Evolutionary conservation across 2,329 filamentous ascomycete genomes (phyloP).

Genomic region (Verticillium zaregamsianum): DNA sequence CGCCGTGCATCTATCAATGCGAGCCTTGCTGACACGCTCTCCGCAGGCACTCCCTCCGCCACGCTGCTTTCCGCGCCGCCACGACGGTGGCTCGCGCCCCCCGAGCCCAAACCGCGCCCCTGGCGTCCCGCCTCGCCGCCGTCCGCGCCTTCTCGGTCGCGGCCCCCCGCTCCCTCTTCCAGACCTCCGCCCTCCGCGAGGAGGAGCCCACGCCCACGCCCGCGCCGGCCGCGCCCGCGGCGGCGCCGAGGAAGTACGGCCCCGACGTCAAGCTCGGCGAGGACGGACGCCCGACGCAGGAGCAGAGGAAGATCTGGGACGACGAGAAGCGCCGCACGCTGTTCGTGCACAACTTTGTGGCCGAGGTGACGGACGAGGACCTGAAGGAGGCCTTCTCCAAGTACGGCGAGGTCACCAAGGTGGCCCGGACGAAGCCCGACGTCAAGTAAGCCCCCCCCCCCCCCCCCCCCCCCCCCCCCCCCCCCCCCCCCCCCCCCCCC

Average conservation of each 20-base stretch:
- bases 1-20: background rate
- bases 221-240: background rate
- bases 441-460: background rate
- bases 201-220: background rate
- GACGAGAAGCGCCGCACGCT: conserved; percentile 23
- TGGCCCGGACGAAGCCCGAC: conserved; percentile 1
- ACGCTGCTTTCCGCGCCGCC: conserved; percentile 4
- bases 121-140: conserved; percentile 2
- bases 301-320: conserved; percentile 19
- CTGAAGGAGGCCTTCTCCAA: conserved; percentile 54
- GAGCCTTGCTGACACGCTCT: background rate
- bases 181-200: conserved; percentile 2
- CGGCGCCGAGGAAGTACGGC: background rate
- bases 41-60: conserved; percentile 11
- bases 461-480: too few species aligned
- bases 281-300: background rate
- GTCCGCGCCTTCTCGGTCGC: conserved; percentile 2
- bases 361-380: conserved; percentile 59
- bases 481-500: too few species aligned
- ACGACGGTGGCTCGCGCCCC: background rate
- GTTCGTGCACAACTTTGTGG: conserved; percentile 68
- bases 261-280: background rate
- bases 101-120: conserved; percentile 6
- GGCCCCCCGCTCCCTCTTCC: conserved; percentile 8
- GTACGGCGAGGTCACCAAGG: conserved; percentile 21